These are phyloP conservation scores for Diaporthe sp. DNA, from an alignment of 2,329 filamentous ascomycete species.

Conservation along the genomic window DNA sequence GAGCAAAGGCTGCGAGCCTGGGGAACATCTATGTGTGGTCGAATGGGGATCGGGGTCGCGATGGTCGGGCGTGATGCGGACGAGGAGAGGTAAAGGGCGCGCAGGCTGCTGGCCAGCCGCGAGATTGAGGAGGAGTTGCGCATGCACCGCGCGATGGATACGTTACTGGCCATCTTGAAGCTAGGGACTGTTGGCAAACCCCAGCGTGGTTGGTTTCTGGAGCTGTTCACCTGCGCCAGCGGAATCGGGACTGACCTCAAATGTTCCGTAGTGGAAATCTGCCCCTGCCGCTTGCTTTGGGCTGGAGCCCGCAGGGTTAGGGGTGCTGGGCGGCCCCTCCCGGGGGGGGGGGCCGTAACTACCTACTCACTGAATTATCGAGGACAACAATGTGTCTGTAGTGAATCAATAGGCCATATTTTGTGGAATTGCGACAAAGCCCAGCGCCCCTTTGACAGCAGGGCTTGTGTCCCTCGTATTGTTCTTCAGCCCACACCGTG, in stretches of 20 bases:
- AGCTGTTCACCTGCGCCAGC: neutral
- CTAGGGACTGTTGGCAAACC: neutral
- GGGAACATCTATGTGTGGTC: neutral
- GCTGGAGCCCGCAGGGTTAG: conserved; percentile 9
- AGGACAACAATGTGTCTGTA: neutral
- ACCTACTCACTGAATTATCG: neutral
- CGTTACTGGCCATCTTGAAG: conserved; percentile 33
- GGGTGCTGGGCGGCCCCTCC: neutral
- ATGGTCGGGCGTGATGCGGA: conserved; percentile 24
- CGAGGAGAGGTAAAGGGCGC: conserved; percentile 32
- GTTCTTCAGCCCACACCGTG: neutral
- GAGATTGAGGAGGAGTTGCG: conserved; percentile 28
- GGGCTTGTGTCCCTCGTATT: neutral
- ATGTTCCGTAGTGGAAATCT: conserved; percentile 28
- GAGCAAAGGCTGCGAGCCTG: conserved; percentile 33
- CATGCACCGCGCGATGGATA: conserved; percentile 34
- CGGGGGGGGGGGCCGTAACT: neutral
- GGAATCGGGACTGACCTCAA: neutral
- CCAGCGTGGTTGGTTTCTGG: neutral
- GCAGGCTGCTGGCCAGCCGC: conserved; percentile 36
- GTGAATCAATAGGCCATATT: neutral
- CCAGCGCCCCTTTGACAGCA: neutral
- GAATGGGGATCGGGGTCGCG: neutral
- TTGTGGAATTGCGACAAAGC: neutral
- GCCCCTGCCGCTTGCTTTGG: neutral